Evolutionary conservation across 192 early-diverging fungal species (phyloP).

Genomic region (Allomyces javanicus): DNA sequence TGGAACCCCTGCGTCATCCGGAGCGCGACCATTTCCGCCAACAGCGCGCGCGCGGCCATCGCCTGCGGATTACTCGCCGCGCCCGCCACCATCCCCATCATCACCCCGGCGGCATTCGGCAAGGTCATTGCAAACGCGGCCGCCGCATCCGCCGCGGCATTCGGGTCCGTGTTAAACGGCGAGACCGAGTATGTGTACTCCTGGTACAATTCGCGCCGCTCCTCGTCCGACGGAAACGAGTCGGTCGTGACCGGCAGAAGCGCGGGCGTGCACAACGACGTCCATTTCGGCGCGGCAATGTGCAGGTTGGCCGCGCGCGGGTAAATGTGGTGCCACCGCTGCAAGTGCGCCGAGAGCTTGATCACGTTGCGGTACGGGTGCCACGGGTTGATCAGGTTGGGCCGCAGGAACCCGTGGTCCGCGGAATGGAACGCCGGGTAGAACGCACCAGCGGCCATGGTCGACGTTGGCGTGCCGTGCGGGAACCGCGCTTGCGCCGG

Average conservation of each 20-base stretch:
- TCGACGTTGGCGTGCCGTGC: too few species aligned
- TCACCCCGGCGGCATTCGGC: too few species aligned
- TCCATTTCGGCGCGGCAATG: conserved; percentile 59
- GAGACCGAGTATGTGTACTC: conserved; percentile 52
- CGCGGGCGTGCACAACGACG: conserved; percentile 76
- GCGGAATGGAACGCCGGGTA: too few species aligned
- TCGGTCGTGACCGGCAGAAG: conserved; percentile 84
- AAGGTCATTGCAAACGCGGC: too few species aligned
- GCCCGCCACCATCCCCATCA: too few species aligned
- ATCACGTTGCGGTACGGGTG: conserved; percentile 37
- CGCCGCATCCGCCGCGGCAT: too few species aligned
- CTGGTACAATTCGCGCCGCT: conserved; percentile 45
- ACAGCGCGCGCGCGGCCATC: conserved; percentile 15
- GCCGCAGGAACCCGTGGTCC: background rate
- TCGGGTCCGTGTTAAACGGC: conserved; percentile 1
- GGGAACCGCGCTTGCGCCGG: too few species aligned
- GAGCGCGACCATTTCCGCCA: conserved; percentile 71
- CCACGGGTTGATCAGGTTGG: conserved; percentile 39
- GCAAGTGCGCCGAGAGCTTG: conserved; percentile 38
- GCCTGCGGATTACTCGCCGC: too few species aligned
- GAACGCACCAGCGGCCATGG: too few species aligned
- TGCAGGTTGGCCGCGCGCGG: conserved; percentile 32
- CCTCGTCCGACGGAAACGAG: conserved; percentile 48
- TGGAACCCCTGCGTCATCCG: conserved; percentile 87
- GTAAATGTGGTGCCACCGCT: conserved; percentile 77